Evolutionary conservation across 2,329 filamentous ascomycete species (phyloP), one percentile per base, ranked within the genome.

Genomic region (Fusarium gaditjirri): DNA sequence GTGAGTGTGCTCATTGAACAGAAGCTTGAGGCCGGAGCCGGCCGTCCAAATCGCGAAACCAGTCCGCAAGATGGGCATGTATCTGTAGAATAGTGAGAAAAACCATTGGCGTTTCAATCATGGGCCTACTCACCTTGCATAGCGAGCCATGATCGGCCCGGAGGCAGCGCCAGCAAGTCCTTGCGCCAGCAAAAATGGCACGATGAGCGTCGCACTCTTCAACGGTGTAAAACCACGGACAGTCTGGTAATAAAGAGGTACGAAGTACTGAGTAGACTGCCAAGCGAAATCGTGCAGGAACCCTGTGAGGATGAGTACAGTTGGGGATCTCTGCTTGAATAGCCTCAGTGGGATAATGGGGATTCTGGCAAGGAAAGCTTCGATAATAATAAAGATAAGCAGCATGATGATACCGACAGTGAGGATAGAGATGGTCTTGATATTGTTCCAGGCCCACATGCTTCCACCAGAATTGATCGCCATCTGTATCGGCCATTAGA

Each of bases 381-480:
- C 93, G 71, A 91, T 88, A 8, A 93, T 54, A 67, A 91, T 82
- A 80, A 96, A 95, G 21, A 93, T 65, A 8, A 75, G 84, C 54
- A 91, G 84, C 9, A 86, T 85, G 16, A 92, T 61, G 12, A 87
- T 77, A 8, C 93, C 93, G 68, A 94, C 92, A 25, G 93, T 82
- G 65, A 95, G 85, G 19, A 95, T 84, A 74, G 91, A 93, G 70
- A 95, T 86, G 16, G 94, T 91, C 3, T 88, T 90, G 3, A 90
- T 85, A 0, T 91, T 94, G 50, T 82, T 82, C 93, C 93, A 95
- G 3, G 70, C 44, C 36, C 75, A 78, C 29, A 56, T 52, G 6
- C 60, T 54, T 5, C 64, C 64, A 4, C 87, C 89, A 2, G 61
- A 65, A 23, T 46, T 63, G 13, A 65, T 55, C 0, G 61, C 46